A percentile compares a stretch with the other conserved stretches of the same genome.
Conservation (phyloP, 495 filamentous ascomycete genomes). For the Podospora comata region DNA sequence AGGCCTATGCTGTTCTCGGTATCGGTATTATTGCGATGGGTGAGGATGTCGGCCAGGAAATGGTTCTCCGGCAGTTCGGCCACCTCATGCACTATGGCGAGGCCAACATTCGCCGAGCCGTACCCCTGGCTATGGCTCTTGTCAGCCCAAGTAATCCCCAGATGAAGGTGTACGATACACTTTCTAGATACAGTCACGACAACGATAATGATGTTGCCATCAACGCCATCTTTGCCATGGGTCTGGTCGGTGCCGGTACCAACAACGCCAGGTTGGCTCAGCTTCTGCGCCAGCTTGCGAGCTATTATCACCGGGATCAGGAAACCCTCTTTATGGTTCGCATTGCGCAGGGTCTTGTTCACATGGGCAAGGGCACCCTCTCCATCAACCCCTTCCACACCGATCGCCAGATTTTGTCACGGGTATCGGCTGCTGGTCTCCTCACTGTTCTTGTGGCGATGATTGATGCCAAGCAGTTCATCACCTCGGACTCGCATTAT, state of each 20-base stretch:
- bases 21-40: slow-evolving; percentile 95
- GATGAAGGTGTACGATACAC: slow-evolving; percentile 99
- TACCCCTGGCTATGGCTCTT: slow-evolving; percentile 95
- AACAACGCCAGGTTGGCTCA: slow-evolving; percentile 97
- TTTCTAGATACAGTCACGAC: slow-evolving; percentile 98
- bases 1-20: slow-evolving; percentile 93
- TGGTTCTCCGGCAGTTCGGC: slow-evolving; percentile 95
- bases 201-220: slow-evolving; percentile 98
- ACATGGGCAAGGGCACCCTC: slow-evolving; percentile 99
- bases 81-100: slow-evolving; percentile 99
- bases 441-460: slow-evolving; percentile 86
- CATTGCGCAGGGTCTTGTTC: slow-evolving; percentile 93
- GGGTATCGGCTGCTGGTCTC: slow-evolving; percentile 84
- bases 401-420: slow-evolving; percentile 89
- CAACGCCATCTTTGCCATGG: slow-evolving; percentile 99
- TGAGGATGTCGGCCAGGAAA: slow-evolving; percentile 96
- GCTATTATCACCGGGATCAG: slow-evolving; percentile 95
- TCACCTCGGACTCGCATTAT: slow-evolving; percentile 85
- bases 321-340: slow-evolving; percentile 98
- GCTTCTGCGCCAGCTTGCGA: slow-evolving; percentile 87
- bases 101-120: slow-evolving; percentile 90
- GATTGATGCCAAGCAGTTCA: slow-evolving; percentile 93
- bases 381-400: slow-evolving; percentile 97
- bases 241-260: slow-evolving; percentile 90
- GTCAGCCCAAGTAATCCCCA: slow-evolving; percentile 97